phyloP scores from a whole-genome alignment of 2,329 filamentous ascomycete species.

The Penicillium nordicum region DNA sequence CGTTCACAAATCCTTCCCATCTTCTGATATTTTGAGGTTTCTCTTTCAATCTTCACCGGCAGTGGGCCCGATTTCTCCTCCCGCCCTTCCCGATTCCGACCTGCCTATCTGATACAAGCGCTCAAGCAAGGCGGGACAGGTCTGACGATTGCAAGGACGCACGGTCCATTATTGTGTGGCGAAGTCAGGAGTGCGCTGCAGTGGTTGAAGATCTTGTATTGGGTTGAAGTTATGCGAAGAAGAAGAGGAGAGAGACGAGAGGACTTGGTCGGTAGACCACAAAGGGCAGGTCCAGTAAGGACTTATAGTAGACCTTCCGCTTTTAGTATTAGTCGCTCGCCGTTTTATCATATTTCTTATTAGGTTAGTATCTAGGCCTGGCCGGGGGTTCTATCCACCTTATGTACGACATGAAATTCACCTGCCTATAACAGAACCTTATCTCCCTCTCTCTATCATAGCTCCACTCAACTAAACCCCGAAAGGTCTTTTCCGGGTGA shows the following conservation, averaged over 20 bases:
- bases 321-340: background rate
- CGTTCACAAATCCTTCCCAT: background rate
- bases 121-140: background rate
- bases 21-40: background rate
- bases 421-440: background rate
- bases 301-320: background rate
- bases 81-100: background rate
- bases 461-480: background rate
- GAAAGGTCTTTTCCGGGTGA: background rate
- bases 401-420: background rate
- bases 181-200: no score
- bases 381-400: background rate
- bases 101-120: conserved; percentile 11
- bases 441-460: background rate
- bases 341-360: background rate
- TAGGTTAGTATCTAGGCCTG: no score
- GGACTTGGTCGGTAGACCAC: background rate
- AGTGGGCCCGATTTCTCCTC: background rate
- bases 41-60: background rate
- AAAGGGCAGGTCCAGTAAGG: background rate
- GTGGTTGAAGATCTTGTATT: no score
- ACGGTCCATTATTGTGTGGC: background rate
- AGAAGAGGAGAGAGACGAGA: background rate
- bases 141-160: background rate
- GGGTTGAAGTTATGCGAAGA: background rate